Base-by-base conservation (phyloP, 371 early-diverging fungal species). In the Mortierella sp. region DNA sequence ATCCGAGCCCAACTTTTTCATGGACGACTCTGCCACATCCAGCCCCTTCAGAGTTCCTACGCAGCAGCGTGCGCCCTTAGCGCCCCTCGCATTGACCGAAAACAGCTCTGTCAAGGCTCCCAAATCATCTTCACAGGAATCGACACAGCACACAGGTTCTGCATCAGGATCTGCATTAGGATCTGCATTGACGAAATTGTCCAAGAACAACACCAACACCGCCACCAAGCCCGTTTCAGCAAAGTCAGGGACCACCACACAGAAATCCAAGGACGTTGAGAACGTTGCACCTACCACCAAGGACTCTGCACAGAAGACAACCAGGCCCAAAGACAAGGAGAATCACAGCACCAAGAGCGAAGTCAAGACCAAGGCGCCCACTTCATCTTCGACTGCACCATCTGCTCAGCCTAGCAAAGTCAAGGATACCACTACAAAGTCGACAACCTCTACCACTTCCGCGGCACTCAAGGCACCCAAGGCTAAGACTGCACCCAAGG, bases 1-100 rank as follows among this genome's bases (percentile, higher is more conserved):
- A 69, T 75, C 78, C 8, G 78, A 81, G 21, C 54, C 54, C 44
- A 75, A 76, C 44, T 74, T 83, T 61, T 77, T 80, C 55, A 44
- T 67, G 53, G 72, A 72, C 48, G 77, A 74, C 13, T 13, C 53
- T 21, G 50, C 71, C 40, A 43, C 67, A 14, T 46, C 51, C 46
- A 76, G 55, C 40, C 82, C 82, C 69, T 69, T 72, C 71, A 76
- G 74, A 61, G 34, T 50, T 51, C 37, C 64, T 6, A 28, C 28
- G 5, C 59, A 59, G 59, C 76, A 77, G 71, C 80, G 83, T 13
- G 19, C 54, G 0, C 83, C 76, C 64, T 67, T 80, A 61, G 80
- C 75, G 6, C 69, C 80, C 10, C 57, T 83, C 44, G 44, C 77
- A 0, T 48, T 83, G 69, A n/a, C 44, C n/a, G 77, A 79, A 40